phyloP scores from a whole-genome alignment of 2,329 filamentous ascomycete species.

The Pseudogymnoascus sp. region DNA sequence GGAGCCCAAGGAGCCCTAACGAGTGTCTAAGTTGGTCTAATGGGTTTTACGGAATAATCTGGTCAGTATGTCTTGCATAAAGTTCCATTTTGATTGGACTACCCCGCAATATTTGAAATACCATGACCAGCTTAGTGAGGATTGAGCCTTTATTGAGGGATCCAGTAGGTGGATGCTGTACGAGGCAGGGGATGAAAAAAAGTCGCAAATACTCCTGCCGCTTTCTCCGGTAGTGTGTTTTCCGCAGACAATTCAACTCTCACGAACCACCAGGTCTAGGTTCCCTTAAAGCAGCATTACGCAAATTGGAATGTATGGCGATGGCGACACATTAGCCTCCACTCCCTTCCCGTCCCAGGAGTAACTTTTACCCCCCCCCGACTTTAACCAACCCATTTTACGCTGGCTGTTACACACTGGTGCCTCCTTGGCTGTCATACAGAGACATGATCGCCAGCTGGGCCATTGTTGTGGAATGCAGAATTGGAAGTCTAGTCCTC shows the following conservation, averaged over 20 bases:
- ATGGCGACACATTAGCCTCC: background rate
- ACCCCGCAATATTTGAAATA: background rate
- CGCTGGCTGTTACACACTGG: background rate
- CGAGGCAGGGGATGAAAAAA: background rate
- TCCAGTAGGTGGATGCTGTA: background rate
- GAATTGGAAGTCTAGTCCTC: background rate
- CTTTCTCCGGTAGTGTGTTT: background rate
- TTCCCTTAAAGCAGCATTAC: background rate
- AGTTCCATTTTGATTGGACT: constrained; percentile 2
- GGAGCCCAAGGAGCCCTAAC: too few relatives aligned
- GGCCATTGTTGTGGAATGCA: background rate
- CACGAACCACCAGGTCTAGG: background rate
- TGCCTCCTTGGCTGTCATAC: background rate
- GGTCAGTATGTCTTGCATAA: background rate
- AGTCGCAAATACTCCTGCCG: background rate
- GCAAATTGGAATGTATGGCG: background rate
- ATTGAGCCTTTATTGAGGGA: background rate
- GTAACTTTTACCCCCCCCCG: background rate
- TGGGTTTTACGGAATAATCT: background rate
- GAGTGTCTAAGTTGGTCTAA: background rate
- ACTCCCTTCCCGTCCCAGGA: background rate
- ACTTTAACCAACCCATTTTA: background rate
- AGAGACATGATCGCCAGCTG: background rate
- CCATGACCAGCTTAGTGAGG: background rate
- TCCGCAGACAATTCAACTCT: background rate